Evolutionary conservation across 1,284 basidiomycete genomes (phyloP).

Genomic region (Irpex lacteus): DNA sequence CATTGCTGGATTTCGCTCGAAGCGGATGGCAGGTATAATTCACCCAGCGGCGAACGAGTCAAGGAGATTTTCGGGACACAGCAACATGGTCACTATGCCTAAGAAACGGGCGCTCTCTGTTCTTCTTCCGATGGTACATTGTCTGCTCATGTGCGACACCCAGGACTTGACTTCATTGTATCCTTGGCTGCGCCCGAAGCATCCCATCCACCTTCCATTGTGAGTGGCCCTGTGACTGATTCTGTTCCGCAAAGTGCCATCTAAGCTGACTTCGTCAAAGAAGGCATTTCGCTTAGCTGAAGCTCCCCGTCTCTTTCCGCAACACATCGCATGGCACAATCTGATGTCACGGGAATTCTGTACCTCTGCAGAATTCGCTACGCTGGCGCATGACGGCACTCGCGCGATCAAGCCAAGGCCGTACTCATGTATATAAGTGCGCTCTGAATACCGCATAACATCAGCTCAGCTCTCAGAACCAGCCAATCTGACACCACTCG

Average conservation of each 20-base stretch:
- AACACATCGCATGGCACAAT: neutral
- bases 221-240: neutral
- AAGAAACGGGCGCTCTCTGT: neutral
- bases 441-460: neutral
- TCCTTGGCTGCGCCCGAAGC: neutral
- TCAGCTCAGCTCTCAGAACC: neutral
- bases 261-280: neutral
- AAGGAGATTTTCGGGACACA: neutral
- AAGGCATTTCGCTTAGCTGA: neutral
- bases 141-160: neutral
- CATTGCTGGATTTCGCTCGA: neutral
- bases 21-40: neutral
- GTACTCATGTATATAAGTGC: constrained; percentile 1
- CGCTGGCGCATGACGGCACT: neutral
- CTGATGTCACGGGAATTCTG: neutral
- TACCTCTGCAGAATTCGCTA: neutral
- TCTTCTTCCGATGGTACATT: neutral
- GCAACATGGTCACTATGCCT: neutral
- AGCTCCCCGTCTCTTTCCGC: neutral
- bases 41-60: neutral
- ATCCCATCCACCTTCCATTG: neutral
- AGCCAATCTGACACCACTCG: neutral
- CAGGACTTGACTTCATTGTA: neutral
- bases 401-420: neutral
- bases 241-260: constrained; percentile 1